A percentile compares a stretch with the other conserved stretches of the same genome.
Evolutionary conservation across 805 yeast species (phyloP).

Genomic region (Zygosaccharomyces kombuchaensis): DNA sequence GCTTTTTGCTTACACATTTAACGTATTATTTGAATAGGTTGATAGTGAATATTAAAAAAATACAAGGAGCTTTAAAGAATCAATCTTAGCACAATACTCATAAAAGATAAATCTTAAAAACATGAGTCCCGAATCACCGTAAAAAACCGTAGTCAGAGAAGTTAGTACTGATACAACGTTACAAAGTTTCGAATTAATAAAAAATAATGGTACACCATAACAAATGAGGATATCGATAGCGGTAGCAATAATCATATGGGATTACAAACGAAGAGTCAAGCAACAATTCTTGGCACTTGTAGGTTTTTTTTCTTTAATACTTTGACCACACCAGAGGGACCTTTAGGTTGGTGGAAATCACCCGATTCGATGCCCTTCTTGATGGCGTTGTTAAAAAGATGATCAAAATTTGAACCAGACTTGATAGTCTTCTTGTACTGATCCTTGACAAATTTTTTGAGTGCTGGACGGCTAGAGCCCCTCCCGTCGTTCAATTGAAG

Average conservation of each 20-base stretch:
- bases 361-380: constrained; percentile 78
- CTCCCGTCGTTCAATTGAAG: constrained; percentile 70
- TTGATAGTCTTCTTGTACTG: constrained; percentile 46
- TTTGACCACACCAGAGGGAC: constrained; percentile 46
- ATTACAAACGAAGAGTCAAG: constrained; percentile 14
- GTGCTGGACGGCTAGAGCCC: constrained; percentile 81
- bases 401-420: constrained; percentile 61
- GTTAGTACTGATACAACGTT: background rate
- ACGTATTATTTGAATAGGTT: too few species aligned
- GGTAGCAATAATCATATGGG: background rate
- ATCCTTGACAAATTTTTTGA: constrained; percentile 70
- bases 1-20: too few species aligned
- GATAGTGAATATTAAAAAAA: too few species aligned
- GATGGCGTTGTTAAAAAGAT: constrained; percentile 62
- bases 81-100: background rate
- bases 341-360: constrained; percentile 78
- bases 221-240: background rate
- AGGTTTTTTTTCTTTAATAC: constrained; percentile 24
- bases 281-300: constrained; percentile 6
- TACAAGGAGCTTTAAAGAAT: too few species aligned
- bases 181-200: background rate
- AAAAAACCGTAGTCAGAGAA: background rate
- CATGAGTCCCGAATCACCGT: background rate
- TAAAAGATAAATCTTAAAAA: too few species aligned
- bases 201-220: background rate